A percentile compares a stretch with the other conserved stretches of the same genome.
Conservation (phyloP, 805 yeast genomes). For the Starmerella potacharoeniae region DNA sequence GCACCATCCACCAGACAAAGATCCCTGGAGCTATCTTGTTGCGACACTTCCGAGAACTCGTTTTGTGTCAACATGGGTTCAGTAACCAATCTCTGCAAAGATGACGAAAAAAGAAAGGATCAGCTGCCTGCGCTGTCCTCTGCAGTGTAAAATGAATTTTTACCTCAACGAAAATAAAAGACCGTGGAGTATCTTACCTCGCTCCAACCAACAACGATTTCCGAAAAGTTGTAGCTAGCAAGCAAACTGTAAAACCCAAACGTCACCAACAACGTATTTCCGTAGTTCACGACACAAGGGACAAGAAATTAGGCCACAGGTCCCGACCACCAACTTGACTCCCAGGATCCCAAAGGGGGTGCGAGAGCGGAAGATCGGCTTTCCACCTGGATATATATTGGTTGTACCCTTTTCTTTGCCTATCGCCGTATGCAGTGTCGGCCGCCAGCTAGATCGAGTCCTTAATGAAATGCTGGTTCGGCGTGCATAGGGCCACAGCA, state of each 20-base stretch:
- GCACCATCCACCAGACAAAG: slow-evolving; percentile 13
- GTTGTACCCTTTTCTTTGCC: slow-evolving; percentile 2
- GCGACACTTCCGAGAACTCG: background rate
- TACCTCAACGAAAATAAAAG: background rate
- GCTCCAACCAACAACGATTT: background rate
- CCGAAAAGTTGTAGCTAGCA: background rate
- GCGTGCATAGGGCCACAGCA: background rate
- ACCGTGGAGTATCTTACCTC: background rate
- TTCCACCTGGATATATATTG: background rate
- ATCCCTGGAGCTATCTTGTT: background rate
- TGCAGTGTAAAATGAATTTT: too few species aligned
- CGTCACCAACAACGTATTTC: background rate
- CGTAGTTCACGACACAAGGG: background rate
- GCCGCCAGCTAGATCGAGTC: background rate
- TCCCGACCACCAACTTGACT: slow-evolving; percentile 1
- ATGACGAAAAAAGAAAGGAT: background rate
- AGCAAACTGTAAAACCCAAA: background rate
- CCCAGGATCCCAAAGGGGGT: slow-evolving; percentile 1
- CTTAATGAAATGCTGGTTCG: background rate
- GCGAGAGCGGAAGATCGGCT: background rate
- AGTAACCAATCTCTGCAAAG: background rate
- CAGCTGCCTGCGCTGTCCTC: slow-evolving; percentile 2
- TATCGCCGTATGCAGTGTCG: slow-evolving; percentile 5
- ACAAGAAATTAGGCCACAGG: background rate
- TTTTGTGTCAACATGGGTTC: background rate